Evolutionary conservation across 73 alveolate genomes (phyloP).

Genomic region (Symbiodinium pilosum): DNA sequence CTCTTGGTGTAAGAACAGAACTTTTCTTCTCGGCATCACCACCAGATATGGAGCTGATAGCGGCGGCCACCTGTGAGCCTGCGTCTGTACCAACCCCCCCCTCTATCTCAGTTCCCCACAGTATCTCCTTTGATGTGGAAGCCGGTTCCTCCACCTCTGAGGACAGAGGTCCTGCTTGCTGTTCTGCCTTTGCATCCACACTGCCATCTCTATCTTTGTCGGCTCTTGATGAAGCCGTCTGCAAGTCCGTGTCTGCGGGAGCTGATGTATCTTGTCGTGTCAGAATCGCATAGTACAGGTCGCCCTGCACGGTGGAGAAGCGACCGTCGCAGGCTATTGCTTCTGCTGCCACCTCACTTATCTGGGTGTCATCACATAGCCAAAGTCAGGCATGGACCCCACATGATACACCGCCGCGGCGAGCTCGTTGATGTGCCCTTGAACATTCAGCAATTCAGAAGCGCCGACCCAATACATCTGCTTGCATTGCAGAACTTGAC

Average conservation of each 20-base stretch:
- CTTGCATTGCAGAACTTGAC: neutral
- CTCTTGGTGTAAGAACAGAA: neutral
- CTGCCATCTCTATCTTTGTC: no score
- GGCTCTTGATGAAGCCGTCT: no score
- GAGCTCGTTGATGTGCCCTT: neutral
- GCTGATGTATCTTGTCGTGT: no score
- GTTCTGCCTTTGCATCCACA: neutral
- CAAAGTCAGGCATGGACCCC: neutral
- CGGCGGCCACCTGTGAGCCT: neutral
- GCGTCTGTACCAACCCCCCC: neutral
- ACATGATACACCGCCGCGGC: neutral
- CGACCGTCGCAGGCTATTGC: neutral
- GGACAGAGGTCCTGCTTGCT: neutral
- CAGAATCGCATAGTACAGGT: neutral
- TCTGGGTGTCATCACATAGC: neutral
- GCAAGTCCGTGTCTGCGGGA: no score
- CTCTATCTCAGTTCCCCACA: neutral
- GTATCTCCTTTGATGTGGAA: neutral
- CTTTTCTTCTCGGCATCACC: neutral
- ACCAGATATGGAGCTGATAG: neutral
- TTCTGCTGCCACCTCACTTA: neutral
- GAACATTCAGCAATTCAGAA: neutral
- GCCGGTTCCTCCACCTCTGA: neutral
- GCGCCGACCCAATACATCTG: neutral
- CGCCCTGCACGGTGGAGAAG: neutral